Evolutionary conservation across 805 yeast species (phyloP).

Genomic region (Candida broadrunensis): DNA sequence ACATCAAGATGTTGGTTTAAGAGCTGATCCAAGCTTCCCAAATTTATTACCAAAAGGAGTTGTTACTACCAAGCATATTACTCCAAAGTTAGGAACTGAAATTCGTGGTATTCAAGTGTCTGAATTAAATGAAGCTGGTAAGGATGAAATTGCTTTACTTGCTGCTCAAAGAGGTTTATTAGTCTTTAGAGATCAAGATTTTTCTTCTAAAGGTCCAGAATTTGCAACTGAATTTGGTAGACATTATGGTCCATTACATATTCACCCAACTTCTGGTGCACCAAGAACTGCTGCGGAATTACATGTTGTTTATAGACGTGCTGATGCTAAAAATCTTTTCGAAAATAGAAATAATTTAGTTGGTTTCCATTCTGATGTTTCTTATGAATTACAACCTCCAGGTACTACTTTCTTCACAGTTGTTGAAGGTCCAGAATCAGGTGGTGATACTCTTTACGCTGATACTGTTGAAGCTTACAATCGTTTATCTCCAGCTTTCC

Average conservation of each 20-base stretch:
- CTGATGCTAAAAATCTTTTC: conserved; percentile 10
- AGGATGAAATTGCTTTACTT: conserved; percentile 64
- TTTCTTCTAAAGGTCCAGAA: conserved; percentile 37
- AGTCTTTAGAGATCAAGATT: conserved; percentile 63
- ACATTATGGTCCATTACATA: conserved; percentile 38
- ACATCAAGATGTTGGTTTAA: conserved; percentile 55
- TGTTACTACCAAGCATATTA: conserved; percentile 36
- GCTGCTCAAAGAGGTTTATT: conserved; percentile 69
- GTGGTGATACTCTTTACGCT: conserved; percentile 40
- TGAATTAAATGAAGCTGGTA: conserved; percentile 47
- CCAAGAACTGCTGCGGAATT: conserved; percentile 29
- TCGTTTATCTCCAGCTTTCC: conserved; percentile 35
- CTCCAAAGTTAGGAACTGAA: conserved; percentile 75
- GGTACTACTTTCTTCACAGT: conserved; percentile 36
- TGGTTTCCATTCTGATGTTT: conserved; percentile 36
- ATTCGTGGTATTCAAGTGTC: conserved; percentile 58
- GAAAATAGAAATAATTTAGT: conserved; percentile 23
- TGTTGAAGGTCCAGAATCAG: conserved; percentile 35
- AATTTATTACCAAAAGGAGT: conserved; percentile 43
- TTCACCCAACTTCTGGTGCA: conserved; percentile 45
- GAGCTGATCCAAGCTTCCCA: conserved; percentile 53
- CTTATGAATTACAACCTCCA: conserved; percentile 41
- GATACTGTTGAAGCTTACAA: conserved; percentile 39
- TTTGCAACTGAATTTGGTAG: conserved; percentile 30
- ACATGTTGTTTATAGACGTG: conserved; percentile 24